Percentiles rank a stretch among this genome's conserved stretches.
Evolutionary conservation across 306 rosid genomes (phyloP).

Genomic region (Prunus mira): DNA sequence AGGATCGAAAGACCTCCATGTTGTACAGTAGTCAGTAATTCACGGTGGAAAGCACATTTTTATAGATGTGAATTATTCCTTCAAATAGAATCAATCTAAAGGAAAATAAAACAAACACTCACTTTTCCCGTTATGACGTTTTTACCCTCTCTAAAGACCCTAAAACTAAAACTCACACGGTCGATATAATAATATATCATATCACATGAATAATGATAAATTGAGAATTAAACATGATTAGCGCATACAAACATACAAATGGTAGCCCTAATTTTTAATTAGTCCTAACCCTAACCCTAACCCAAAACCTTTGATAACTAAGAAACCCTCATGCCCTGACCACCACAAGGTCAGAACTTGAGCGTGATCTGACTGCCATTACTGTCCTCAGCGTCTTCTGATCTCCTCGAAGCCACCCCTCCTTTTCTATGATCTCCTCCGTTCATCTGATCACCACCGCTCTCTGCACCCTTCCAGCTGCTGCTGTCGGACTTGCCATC

Average conservation of each 20-base stretch:
- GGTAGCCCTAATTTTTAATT: constrained; percentile 19
- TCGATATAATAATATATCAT: neutral
- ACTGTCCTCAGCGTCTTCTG: constrained; percentile 57
- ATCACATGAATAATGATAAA: constrained; percentile 15
- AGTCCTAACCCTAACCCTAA: constrained; percentile 22
- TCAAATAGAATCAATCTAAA: constrained; percentile 17
- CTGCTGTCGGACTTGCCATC: constrained; percentile 92
- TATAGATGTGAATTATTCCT: neutral
- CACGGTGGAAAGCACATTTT: neutral
- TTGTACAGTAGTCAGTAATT: neutral
- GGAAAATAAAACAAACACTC: constrained; percentile 40
- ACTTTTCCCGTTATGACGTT: constrained; percentile 44
- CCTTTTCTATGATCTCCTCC: constrained; percentile 58
- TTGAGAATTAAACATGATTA: neutral
- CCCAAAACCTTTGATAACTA: neutral
- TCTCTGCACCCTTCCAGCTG: constrained; percentile 89
- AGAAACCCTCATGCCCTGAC: too few species aligned
- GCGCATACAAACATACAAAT: constrained; percentile 5
- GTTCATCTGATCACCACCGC: constrained; percentile 48
- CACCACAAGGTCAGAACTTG: constrained; percentile 50
- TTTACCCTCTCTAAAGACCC: constrained; percentile 23
- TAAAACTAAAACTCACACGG: neutral
- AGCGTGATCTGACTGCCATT: constrained; percentile 82
- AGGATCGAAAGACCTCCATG: neutral
- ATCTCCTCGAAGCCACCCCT: constrained; percentile 42